A percentile compares a stretch with the other conserved stretches of the same genome.
phyloP scores from a whole-genome alignment of 306 rosid genomes.

The Quercus cerris region DNA sequence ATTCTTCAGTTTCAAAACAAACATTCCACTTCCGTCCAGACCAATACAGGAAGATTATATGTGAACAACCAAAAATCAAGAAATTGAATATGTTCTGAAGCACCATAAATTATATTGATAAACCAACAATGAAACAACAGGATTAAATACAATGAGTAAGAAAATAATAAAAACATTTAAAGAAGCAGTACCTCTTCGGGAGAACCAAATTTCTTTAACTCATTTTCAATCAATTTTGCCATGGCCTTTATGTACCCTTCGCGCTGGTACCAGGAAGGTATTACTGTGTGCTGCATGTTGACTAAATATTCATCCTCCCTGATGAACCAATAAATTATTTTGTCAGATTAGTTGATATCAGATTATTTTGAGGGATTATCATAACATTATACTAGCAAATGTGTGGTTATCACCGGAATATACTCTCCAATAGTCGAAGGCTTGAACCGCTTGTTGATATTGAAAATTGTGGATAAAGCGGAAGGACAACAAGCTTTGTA shows the following conservation, averaged over 20 bases:
- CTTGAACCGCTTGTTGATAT: constrained; percentile 98
- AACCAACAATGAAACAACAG: background rate
- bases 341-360: constrained; percentile 21
- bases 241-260: constrained; percentile 94
- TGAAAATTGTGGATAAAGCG: constrained; percentile 98
- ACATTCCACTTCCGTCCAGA: background rate
- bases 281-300: constrained; percentile 98
- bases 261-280: constrained; percentile 98
- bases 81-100: background rate
- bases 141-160: background rate
- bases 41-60: background rate
- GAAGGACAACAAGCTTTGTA: constrained; percentile 95
- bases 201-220: constrained; percentile 50
- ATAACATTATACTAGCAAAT: background rate
- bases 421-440: constrained; percentile 93
- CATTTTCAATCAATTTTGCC: constrained; percentile 92
- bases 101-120: background rate
- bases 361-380: background rate
- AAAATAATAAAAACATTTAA: constrained; percentile 11
- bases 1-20: too few relatives aligned
- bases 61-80: background rate
- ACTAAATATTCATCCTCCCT: constrained; percentile 95
- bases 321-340: constrained; percentile 23
- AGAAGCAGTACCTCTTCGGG: constrained; percentile 56
- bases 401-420: constrained; percentile 62